Percentiles rank a stretch among this genome's conserved stretches.
phyloP scores from a whole-genome alignment of 371 early-diverging fungal genomes.

The Fennellomyces sp. region DNA sequence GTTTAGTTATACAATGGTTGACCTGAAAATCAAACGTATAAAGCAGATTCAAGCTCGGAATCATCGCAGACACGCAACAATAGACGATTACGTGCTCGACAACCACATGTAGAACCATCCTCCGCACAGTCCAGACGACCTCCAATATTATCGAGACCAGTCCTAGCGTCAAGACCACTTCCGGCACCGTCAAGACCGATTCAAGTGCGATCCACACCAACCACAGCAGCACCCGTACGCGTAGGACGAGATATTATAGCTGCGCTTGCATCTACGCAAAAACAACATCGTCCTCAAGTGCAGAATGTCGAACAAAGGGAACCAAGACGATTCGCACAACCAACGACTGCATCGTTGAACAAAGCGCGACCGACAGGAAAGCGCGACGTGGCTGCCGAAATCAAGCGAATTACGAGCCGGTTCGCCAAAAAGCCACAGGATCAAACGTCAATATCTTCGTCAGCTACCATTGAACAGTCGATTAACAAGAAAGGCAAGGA shows the following conservation, averaged over 20 bases:
- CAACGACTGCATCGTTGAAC: not conserved
- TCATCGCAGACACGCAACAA: not conserved
- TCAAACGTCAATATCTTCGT: not conserved
- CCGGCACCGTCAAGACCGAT: not conserved
- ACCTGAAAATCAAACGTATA: not conserved
- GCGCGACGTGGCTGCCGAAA: not conserved
- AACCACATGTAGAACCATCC: no score
- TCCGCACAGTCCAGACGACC: no score
- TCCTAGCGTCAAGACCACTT: no score
- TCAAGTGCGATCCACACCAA: not conserved
- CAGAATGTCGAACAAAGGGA: no score
- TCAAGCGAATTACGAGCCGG: not conserved
- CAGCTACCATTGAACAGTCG: no score
- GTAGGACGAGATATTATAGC: slow-evolving; percentile 1
- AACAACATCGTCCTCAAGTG: not conserved
- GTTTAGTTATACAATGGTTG: no score
- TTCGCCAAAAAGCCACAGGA: not conserved
- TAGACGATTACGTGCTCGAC: not conserved
- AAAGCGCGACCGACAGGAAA: not conserved
- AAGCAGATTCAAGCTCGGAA: not conserved
- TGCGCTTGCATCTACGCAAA: not conserved
- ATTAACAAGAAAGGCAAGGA: not conserved
- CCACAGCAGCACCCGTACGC: not conserved
- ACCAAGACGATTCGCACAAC: not conserved
- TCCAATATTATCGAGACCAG: no score